Percentiles rank a stretch among this genome's conserved stretches.
Evolutionary conservation across 129 eudicot genomes (phyloP).

Genomic region (Chrysanthemum makinoi): DNA sequence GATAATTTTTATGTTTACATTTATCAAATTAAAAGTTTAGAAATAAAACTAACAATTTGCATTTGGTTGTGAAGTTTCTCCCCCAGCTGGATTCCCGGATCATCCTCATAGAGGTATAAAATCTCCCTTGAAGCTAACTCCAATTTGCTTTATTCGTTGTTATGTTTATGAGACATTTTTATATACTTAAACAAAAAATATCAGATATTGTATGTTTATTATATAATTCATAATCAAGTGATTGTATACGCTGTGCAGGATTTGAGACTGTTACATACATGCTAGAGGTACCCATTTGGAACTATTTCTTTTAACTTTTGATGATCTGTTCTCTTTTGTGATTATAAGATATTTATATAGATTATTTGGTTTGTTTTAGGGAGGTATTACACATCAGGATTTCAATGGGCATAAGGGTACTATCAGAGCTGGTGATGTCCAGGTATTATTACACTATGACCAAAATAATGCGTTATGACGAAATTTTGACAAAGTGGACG

Average conservation of each 20-base stretch:
- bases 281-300: slow-evolving; percentile 9
- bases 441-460: slow-evolving; percentile 44
- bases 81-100: slow-evolving; percentile 13
- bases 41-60: too few species aligned
- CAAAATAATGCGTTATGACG: too few species aligned
- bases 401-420: slow-evolving; percentile 91
- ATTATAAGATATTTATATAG: background rate
- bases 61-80: background rate
- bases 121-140: background rate
- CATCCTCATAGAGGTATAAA: slow-evolving; percentile 12
- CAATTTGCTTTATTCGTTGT: background rate
- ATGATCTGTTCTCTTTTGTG: background rate
- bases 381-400: slow-evolving; percentile 89
- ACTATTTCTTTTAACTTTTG: background rate
- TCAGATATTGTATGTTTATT: background rate
- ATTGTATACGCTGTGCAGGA: background rate
- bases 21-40: too few species aligned
- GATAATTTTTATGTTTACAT: too few species aligned
- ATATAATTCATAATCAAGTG: background rate
- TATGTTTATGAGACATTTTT: background rate
- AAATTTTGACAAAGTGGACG: background rate
- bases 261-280: slow-evolving; percentile 13
- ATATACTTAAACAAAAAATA: background rate
- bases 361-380: slow-evolving; percentile 37
- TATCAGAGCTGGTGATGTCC: slow-evolving; percentile 81